Percentiles rank a stretch among this genome's conserved stretches.
Evolutionary conservation across 176 grass and related monocot genomes (phyloP).

Genomic region (Rhynchospora breviuscula): DNA sequence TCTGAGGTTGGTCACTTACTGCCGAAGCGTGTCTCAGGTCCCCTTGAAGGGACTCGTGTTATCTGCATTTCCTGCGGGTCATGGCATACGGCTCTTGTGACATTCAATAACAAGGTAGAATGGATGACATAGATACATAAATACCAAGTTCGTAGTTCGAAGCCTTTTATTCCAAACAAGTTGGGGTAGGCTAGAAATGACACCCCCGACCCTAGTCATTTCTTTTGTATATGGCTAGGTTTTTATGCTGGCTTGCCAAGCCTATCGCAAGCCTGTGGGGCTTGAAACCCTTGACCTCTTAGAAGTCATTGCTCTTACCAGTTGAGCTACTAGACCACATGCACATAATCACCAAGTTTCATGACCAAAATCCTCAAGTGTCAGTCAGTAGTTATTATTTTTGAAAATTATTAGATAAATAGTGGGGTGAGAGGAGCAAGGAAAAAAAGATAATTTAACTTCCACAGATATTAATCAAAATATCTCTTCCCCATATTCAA

Average conservation of each 20-base stretch:
- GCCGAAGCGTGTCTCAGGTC: conserved; percentile 71
- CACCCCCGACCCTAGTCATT: too few relatives aligned
- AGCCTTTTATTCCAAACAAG: too few relatives aligned
- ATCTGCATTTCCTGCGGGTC: conserved; percentile 68
- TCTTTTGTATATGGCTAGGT: too few relatives aligned
- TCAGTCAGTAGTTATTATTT: neutral
- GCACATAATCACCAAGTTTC: neutral
- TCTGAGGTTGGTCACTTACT: conserved; percentile 55
- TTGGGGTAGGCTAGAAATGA: too few relatives aligned
- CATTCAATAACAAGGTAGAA: conserved; percentile 52
- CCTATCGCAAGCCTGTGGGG: too few relatives aligned
- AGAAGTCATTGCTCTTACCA: too few relatives aligned
- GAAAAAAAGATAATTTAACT: neutral
- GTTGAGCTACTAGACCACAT: too few relatives aligned
- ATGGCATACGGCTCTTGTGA: conserved; percentile 82
- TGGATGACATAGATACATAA: neutral
- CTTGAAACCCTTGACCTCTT: too few relatives aligned
- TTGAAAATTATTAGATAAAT: neutral
- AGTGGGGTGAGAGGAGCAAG: neutral
- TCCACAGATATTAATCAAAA: neutral
- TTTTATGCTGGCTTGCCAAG: too few relatives aligned
- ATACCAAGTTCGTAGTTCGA: neutral
- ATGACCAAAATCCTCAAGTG: conserved; percentile 4
- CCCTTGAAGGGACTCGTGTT: conserved; percentile 71
- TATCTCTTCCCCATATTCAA: too few relatives aligned